Conservation (phyloP, 441 rosid genomes). For the Arabidopsis lyrata region DNA sequence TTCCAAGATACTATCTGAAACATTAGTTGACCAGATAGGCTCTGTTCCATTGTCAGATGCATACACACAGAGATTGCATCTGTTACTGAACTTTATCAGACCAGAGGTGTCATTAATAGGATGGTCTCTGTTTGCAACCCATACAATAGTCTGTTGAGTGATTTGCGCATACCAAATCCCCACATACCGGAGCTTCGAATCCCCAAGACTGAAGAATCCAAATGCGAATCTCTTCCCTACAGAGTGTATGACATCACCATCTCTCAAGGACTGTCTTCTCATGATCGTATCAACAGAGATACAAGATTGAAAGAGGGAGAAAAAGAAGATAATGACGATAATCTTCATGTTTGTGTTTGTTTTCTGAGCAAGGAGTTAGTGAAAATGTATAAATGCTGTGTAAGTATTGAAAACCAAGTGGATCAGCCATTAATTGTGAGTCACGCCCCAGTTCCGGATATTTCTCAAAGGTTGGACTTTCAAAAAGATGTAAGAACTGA, state of each 20-base stretch:
- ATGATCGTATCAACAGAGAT: constrained; percentile 48
- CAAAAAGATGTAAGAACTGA: constrained; percentile 28
- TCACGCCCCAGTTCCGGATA: constrained; percentile 24
- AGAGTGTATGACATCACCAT: constrained; percentile 59
- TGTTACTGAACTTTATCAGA: constrained; percentile 44
- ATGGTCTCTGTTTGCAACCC: constrained; percentile 59
- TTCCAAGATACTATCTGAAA: neutral
- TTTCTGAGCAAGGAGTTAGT: constrained; percentile 13
- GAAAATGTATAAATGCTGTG: constrained; percentile 14
- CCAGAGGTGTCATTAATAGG: constrained; percentile 58
- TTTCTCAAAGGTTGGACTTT: constrained; percentile 30
- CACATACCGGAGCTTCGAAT: constrained; percentile 52
- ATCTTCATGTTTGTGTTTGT: constrained; percentile 37
- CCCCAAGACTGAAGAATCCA: constrained; percentile 65
- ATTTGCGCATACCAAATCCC: constrained; percentile 67
- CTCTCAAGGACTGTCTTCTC: constrained; percentile 45
- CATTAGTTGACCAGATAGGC: constrained; percentile 56
- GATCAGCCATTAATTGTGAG: constrained; percentile 36
- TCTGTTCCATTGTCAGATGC: constrained; percentile 43
- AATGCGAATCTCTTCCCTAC: constrained; percentile 42
- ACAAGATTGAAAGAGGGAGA: constrained; percentile 28
- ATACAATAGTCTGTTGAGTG: constrained; percentile 47
- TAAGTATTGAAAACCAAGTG: constrained; percentile 16
- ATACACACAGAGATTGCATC: constrained; percentile 51
- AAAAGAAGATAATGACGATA: constrained; percentile 24